A percentile compares a stretch with the other conserved stretches of the same genome.
Evolutionary conservation across 2,329 filamentous ascomycete species (phyloP).

Genomic region (Triangularia setosa): DNA sequence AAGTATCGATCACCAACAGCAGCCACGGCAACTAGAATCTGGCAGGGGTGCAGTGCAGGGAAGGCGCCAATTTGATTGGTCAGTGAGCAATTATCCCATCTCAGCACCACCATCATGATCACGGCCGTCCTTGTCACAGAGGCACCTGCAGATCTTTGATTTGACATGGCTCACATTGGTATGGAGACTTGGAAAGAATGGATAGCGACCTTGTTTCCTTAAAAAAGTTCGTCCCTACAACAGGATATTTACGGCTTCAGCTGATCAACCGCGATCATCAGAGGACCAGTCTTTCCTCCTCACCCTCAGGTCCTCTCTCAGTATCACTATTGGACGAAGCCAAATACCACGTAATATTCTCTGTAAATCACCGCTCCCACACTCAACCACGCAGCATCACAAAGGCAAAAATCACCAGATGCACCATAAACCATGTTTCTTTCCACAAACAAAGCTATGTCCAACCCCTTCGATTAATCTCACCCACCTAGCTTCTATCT

Average conservation of each 20-base stretch:
- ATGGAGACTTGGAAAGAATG: no score
- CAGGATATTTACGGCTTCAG: no score
- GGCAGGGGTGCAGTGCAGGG: background rate
- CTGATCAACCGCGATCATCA: no score
- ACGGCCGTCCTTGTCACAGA: background rate
- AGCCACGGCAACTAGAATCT: constrained; percentile 1
- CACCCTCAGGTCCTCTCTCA: background rate
- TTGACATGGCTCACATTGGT: no score
- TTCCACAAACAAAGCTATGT: no score
- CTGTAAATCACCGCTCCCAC: background rate
- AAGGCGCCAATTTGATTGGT: background rate
- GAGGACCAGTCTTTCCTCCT: no score
- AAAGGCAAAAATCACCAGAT: background rate
- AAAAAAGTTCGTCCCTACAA: no score
- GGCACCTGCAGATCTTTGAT: background rate
- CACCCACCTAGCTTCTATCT: background rate
- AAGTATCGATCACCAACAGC: background rate
- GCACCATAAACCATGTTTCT: background rate
- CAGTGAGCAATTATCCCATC: background rate
- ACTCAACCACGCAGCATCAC: background rate
- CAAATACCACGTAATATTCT: background rate
- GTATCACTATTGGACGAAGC: background rate
- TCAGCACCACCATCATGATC: background rate
- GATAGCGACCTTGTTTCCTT: no score
- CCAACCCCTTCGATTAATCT: background rate